These are phyloP conservation scores for Penicillium maclennaniae DNA, from an alignment of 495 filamentous ascomycete species.

Conservation along the genomic window DNA sequence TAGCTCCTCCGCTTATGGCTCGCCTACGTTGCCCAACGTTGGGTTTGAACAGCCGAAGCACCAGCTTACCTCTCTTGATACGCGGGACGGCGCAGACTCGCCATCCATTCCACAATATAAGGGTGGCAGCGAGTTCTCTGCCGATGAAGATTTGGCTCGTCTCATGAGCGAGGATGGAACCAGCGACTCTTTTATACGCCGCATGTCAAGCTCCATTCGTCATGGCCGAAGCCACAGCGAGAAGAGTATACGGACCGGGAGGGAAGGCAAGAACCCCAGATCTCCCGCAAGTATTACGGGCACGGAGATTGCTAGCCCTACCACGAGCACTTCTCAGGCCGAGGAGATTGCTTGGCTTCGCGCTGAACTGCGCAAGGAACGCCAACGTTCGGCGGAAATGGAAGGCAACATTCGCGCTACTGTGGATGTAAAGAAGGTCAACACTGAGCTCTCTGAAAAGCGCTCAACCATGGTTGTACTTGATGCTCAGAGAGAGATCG, in stretches of 20 bases:
- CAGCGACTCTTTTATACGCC: constrained; percentile 68
- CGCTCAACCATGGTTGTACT: constrained; percentile 94
- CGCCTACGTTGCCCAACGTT: constrained; percentile 60
- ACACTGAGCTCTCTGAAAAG: constrained; percentile 86
- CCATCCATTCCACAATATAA: constrained; percentile 71
- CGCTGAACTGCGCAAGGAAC: constrained; percentile 73
- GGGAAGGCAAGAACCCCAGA: constrained; percentile 61
- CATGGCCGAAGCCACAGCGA: constrained; percentile 91
- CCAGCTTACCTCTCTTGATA: constrained; percentile 50
- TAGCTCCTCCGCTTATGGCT: constrained; percentile 26
- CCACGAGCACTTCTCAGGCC: constrained; percentile 55
- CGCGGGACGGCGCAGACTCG: constrained; percentile 48
- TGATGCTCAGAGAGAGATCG: constrained; percentile 91
- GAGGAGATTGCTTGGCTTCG: constrained; percentile 75
- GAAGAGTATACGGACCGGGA: constrained; percentile 47
- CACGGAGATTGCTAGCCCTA: constrained; percentile 71
- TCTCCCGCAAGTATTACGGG: constrained; percentile 60
- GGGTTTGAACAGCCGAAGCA: constrained; percentile 25
- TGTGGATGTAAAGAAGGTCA: constrained; percentile 77
- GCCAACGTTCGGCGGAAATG: constrained; percentile 76
- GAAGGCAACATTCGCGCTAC: constrained; percentile 67
- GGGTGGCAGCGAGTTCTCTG: constrained; percentile 72
- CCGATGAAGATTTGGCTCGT: constrained; percentile 88
- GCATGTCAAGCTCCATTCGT: constrained; percentile 86
- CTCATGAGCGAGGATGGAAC: constrained; percentile 65